Percentiles rank a stretch among this genome's conserved stretches.
Evolutionary conservation across 352 stramenopile species (phyloP).

Genomic region (Pythium sukuiense): DNA sequence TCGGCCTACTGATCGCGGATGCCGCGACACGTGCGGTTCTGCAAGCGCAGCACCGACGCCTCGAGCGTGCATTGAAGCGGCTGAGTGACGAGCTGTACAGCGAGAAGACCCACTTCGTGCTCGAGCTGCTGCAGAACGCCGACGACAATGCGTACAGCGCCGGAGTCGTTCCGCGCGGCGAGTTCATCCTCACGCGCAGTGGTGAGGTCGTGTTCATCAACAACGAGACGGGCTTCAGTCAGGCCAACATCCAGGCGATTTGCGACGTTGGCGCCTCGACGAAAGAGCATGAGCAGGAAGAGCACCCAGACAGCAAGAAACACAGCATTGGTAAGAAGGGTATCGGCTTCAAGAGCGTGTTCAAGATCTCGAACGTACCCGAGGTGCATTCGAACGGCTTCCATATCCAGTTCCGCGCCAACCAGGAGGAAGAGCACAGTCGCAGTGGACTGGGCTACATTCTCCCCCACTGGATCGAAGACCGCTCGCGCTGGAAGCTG

Average conservation of each 20-base stretch:
- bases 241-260: constrained; percentile 76
- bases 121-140: constrained; percentile 88
- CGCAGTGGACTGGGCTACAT: constrained; percentile 72
- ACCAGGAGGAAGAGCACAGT: constrained; percentile 33
- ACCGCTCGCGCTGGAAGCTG: constrained; percentile 40
- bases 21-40: constrained; percentile 57
- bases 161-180: constrained; percentile 42
- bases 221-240: constrained; percentile 84
- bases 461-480: constrained; percentile 75
- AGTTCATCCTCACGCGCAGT: constrained; percentile 55
- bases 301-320: constrained; percentile 17
- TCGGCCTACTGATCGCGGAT: constrained; percentile 67
- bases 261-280: constrained; percentile 88
- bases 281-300: constrained; percentile 38
- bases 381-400: constrained; percentile 90
- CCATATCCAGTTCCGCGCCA: constrained; percentile 79
- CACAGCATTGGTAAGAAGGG: constrained; percentile 89
- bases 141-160: constrained; percentile 78
- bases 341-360: constrained; percentile 92
- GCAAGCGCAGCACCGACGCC: constrained; percentile 69
- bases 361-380: constrained; percentile 81
- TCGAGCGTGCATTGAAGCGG: constrained; percentile 83
- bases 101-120: constrained; percentile 86
- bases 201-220: constrained; percentile 77
- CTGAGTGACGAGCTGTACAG: constrained; percentile 87